Evolutionary conservation across 176 grass and related monocot species (phyloP), one percentile per base, ranked within the genome.

Genomic region (Pharus latifolius): DNA sequence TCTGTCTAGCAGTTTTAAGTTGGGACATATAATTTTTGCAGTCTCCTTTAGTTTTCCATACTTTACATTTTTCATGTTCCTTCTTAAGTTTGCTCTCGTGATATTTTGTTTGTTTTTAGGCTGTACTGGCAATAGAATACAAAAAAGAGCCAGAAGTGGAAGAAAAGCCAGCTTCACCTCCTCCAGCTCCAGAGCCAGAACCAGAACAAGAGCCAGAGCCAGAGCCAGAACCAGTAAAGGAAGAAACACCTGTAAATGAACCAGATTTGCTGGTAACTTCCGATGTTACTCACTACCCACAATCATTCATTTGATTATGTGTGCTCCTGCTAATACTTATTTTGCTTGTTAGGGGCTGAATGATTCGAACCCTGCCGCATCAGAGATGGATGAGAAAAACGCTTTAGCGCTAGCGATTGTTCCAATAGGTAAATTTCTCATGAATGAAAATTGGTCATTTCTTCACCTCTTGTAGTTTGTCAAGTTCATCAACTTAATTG

Each of bases 371-470:
- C 84, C 90, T 29, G 82, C 67, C 14, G 77, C 57, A 13, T 67
- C 85, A 2, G 96, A 94, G n/a, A 70, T 95, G 14, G 96, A 99
- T 6, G 87, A 85, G 48, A 85, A 81, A 81, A 99, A 99, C 62
- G 87, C 96, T 24, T 74, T 99, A 59, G 96, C 96, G 3, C 87
- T 99, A 20, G 90, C 96, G 24, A 99, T 99, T 73, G 87, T 99
- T 65, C 96, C 90, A 10, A 48, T 91, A 47, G 96, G 96, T 99
- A 91, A 56, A 50, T 72, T 86, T 26, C 37, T 0, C 11, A 33
- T 12, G 17, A 50, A 37, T 25, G 9, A 38, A 67, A 69, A 20
- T 58, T 35, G 7, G 14, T n/a, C 18, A 10, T 12, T 12, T 32
- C 28, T 63, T 65, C 12, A 16, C 18, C 6, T 10, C 9, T 20